Percentiles rank a stretch among this genome's conserved stretches.
Conservation (phyloP, 305 asterid genomes). For the Fraxinus baroniana region DNA sequence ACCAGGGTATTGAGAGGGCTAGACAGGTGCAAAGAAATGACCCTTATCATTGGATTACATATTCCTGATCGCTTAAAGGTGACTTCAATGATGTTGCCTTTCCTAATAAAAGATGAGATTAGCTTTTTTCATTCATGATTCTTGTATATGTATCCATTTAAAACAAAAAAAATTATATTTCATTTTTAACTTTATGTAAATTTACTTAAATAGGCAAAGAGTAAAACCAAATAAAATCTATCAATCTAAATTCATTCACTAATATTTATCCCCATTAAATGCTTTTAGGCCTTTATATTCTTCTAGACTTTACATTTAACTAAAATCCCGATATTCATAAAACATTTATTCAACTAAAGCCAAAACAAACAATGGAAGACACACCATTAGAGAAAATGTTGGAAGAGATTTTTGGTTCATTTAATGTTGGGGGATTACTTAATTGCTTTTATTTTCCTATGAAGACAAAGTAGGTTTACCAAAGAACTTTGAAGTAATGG, state of each 20-base stretch:
- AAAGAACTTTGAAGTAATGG: neutral
- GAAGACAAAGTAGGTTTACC: neutral
- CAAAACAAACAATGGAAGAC: neutral
- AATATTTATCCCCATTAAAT: neutral
- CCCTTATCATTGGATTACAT: neutral
- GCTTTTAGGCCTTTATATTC: neutral
- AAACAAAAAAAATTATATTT: too few species aligned
- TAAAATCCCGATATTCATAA: neutral
- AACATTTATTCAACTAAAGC: neutral
- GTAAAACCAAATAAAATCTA: neutral
- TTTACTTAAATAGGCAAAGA: neutral
- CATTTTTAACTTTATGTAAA: neutral
- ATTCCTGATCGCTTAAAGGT: neutral
- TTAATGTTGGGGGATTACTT: neutral
- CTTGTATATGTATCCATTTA: neutral
- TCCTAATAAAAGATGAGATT: neutral
- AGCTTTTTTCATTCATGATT: neutral
- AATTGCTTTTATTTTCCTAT: neutral
- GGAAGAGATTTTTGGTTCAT: neutral
- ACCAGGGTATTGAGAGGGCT: neutral
- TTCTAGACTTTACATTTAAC: neutral
- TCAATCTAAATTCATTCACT: neutral
- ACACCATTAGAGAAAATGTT: neutral
- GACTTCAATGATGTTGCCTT: neutral
- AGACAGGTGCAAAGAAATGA: neutral